Evolutionary conservation across 139 green algal species (phyloP), one percentile per base, ranked within the genome.

Genomic region (Chlorella sp.): DNA sequence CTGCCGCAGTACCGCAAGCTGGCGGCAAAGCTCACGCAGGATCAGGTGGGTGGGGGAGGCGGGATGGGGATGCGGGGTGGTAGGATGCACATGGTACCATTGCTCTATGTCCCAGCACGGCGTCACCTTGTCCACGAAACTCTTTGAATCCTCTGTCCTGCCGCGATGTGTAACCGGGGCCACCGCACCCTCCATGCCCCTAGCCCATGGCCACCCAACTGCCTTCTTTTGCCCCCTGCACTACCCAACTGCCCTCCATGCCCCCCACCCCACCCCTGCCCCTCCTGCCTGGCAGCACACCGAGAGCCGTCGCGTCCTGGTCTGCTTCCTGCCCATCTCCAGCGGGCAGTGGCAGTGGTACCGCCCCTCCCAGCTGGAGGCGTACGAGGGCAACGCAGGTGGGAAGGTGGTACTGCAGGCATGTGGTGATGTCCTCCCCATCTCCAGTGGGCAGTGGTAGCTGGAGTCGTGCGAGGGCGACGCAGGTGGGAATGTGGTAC

Each of bases 401-500:
- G 84, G 34, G 61, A 15, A 34, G 16, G 12, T 28, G 79, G 42
- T 32, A 42, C 16, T 7, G 75, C 30, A 32, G 68, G n/a, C n/a
- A n/a, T n/a, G n/a, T n/a, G n/a, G n/a, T n/a, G n/a, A n/a, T n/a
- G n/a, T 34, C 82, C 76, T 86, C 60, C 82, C 60, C 60, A 77
- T 76, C 60, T 34, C 22, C 82, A 86, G 26, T 60, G 36, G 82
- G 79, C 79, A 66, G 79, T 84, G 79, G 79, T 81, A 94, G 36
- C 68, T 95, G 34, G 64, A 92, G 34, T 66, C 89, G 57, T 96
- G 92, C 85, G 90, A 93, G 26, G 71, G 89, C 69, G 73, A 83
- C 48, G 24, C 69, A 34, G 84, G 84, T 88, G 84, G 34, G 61
- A 19, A 34, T 0, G 12, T 28, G 79, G 42, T 32, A 42, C 16